Evolutionary conservation across 1,284 basidiomycete genomes (phyloP).

Genomic region (Cutaneotrichosporon cutaneum): DNA sequence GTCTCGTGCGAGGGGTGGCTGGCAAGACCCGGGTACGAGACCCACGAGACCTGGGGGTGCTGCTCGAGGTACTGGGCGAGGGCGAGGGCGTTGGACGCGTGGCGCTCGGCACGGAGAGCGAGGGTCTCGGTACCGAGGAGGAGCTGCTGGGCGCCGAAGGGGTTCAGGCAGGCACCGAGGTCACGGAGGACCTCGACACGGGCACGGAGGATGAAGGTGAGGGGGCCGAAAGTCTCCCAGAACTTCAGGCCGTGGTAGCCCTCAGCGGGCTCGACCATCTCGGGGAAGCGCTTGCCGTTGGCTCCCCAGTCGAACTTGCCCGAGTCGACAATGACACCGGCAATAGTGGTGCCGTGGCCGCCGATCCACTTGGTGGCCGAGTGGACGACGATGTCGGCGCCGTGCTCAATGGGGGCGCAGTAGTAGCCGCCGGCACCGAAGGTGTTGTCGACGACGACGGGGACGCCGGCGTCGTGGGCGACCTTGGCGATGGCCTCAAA

Average conservation of each 20-base stretch:
- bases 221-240: conserved; percentile 67
- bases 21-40: conserved; percentile 73
- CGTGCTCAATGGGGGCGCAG: conserved; percentile 43
- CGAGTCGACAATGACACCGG: conserved; percentile 74
- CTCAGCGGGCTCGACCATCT: conserved; percentile 62
- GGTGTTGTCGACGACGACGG: conserved; percentile 73
- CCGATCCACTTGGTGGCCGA: conserved; percentile 91
- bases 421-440: conserved; percentile 73
- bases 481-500: conserved; percentile 73
- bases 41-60: conserved; percentile 64
- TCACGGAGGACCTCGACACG: conserved; percentile 64
- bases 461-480: conserved; percentile 21
- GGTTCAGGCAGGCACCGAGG: conserved; percentile 71
- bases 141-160: conserved; percentile 79
- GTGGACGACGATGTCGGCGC: conserved; percentile 82
- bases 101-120: conserved; percentile 61
- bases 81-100: conserved; percentile 28
- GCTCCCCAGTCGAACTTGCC: conserved; percentile 86
- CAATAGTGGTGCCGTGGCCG: conserved; percentile 84
- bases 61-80: conserved; percentile 63
- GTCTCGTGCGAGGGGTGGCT: conserved; percentile 64
- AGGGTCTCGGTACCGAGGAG: conserved; percentile 85
- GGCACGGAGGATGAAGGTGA: conserved; percentile 54
- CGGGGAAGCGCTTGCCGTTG: conserved; percentile 76
- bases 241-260: conserved; percentile 80